These are phyloP conservation scores for Lodderomyces margitis DNA, from an alignment of 1,139 yeast species.

Conservation along the genomic window DNA sequence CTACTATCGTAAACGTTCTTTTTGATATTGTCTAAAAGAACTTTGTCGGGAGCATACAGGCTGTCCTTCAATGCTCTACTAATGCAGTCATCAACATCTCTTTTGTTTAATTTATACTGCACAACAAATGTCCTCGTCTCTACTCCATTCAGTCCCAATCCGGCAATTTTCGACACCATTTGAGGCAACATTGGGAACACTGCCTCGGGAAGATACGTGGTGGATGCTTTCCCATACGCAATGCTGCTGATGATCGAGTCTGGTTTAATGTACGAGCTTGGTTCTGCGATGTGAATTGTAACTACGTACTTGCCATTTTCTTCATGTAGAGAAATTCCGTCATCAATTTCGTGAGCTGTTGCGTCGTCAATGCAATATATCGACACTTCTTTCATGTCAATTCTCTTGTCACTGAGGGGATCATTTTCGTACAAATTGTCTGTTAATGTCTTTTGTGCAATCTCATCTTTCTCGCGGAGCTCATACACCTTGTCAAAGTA, in stretches of 20 bases:
- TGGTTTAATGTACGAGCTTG: conserved; percentile 60
- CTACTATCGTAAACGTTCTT: conserved; percentile 23
- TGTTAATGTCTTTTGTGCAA: background rate
- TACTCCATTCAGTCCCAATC: conserved; percentile 48
- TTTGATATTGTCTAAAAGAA: conserved; percentile 15
- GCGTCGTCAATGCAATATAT: conserved; percentile 85
- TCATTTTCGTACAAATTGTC: conserved; percentile 35
- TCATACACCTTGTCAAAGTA: conserved; percentile 20
- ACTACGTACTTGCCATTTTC: conserved; percentile 38
- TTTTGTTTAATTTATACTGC: conserved; percentile 28
- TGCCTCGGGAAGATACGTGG: conserved; percentile 73
- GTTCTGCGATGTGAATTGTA: conserved; percentile 85
- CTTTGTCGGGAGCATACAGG: conserved; percentile 15
- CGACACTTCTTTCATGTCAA: conserved; percentile 40
- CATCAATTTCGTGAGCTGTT: conserved; percentile 89
- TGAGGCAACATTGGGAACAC: conserved; percentile 70
- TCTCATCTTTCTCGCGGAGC: conserved; percentile 1
- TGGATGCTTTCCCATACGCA: conserved; percentile 62
- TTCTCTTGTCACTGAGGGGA: conserved; percentile 30
- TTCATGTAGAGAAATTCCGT: conserved; percentile 70
- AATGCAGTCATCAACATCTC: conserved; percentile 25
- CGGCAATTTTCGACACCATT: conserved; percentile 50
- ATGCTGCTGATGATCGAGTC: conserved; percentile 50
- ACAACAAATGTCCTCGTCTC: conserved; percentile 40
- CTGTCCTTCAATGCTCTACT: conserved; percentile 19